Evolutionary conservation across 768 basidiomycete genomes (phyloP).

Genomic region (Amanita muscaria): DNA sequence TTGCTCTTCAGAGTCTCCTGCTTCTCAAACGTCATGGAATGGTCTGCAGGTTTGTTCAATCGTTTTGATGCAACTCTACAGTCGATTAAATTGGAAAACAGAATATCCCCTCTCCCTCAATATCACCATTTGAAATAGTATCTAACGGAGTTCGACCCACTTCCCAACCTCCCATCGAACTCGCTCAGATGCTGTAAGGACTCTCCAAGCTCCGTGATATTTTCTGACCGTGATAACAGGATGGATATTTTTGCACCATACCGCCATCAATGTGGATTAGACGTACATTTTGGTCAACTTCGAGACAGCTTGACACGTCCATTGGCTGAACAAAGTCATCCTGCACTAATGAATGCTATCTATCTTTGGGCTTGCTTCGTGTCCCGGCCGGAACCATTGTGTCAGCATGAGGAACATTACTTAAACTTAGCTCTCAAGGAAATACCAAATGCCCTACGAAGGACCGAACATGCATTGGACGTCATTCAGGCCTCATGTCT

Average conservation of each 20-base stretch:
- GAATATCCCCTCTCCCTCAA: conserved; percentile 41
- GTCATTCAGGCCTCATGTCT: conserved; percentile 72
- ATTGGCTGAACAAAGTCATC: conserved; percentile 55
- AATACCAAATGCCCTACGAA: conserved; percentile 41
- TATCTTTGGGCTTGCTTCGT: conserved; percentile 81
- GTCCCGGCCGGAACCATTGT: conserved; percentile 60
- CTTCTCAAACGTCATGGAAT: conserved; percentile 45
- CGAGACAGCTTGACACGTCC: conserved; percentile 51
- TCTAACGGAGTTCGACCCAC: conserved; percentile 44
- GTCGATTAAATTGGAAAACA: conserved; percentile 13
- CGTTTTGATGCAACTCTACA: neutral
- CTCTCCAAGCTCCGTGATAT: conserved; percentile 7
- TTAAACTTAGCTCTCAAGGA: conserved; percentile 44
- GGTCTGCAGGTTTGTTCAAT: conserved; percentile 1
- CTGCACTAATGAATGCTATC: conserved; percentile 70
- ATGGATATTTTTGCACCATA: conserved; percentile 71
- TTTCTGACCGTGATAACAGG: conserved; percentile 27
- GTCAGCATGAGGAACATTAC: conserved; percentile 66
- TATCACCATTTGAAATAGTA: conserved; percentile 40
- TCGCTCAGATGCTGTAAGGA: conserved; percentile 58
- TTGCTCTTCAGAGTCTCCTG: conserved; percentile 28
- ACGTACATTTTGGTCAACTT: conserved; percentile 57
- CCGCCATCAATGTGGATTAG: conserved; percentile 65
- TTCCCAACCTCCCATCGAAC: conserved; percentile 45
- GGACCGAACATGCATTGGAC: conserved; percentile 56